These are phyloP conservation scores for Neospermospora avenae DNA, from an alignment of 2,329 filamentous ascomycete genomes.

Conservation along the genomic window DNA sequence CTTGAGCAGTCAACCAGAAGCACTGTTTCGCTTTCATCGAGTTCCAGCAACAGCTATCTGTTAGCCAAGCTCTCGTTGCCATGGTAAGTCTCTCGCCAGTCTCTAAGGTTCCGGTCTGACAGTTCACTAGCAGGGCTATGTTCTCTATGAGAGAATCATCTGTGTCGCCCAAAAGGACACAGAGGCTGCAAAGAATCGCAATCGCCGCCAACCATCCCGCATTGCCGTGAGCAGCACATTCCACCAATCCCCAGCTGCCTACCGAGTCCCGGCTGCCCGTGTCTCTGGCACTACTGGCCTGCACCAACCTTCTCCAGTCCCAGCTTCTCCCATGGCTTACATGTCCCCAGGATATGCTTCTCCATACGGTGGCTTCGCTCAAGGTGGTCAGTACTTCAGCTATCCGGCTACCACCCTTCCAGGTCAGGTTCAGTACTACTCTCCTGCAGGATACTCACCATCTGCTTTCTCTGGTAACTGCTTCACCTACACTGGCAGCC, in stretches of 20 bases:
- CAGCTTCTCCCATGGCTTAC: slow-evolving; percentile 2
- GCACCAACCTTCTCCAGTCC: slow-evolving; percentile 8
- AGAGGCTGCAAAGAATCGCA: slow-evolving; percentile 18
- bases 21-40: slow-evolving; percentile 38
- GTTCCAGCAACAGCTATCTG: slow-evolving; percentile 26
- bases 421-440: slow-evolving; percentile 24
- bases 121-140: slow-evolving; percentile 24
- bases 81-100: slow-evolving; percentile 23
- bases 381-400: slow-evolving; percentile 13
- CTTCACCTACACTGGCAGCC: slow-evolving; percentile 19
- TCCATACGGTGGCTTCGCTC: slow-evolving; percentile 13
- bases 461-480: slow-evolving; percentile 12
- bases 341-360: slow-evolving; percentile 21
- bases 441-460: slow-evolving; percentile 13
- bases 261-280: no score
- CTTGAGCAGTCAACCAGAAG: slow-evolving; percentile 27
- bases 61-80: slow-evolving; percentile 21
- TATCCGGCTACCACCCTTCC: slow-evolving; percentile 16
- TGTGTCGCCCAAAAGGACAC: slow-evolving; percentile 34
- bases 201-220: slow-evolving; percentile 7
- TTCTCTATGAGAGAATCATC: slow-evolving; percentile 26
- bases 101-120: not conserved
- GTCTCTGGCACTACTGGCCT: slow-evolving; percentile 3
- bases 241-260: slow-evolving; percentile 21
- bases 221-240: slow-evolving; percentile 3